These are phyloP conservation scores for Gnomoniopsis sp. DNA, from an alignment of 2,329 filamentous ascomycete genomes.

Conservation along the genomic window DNA sequence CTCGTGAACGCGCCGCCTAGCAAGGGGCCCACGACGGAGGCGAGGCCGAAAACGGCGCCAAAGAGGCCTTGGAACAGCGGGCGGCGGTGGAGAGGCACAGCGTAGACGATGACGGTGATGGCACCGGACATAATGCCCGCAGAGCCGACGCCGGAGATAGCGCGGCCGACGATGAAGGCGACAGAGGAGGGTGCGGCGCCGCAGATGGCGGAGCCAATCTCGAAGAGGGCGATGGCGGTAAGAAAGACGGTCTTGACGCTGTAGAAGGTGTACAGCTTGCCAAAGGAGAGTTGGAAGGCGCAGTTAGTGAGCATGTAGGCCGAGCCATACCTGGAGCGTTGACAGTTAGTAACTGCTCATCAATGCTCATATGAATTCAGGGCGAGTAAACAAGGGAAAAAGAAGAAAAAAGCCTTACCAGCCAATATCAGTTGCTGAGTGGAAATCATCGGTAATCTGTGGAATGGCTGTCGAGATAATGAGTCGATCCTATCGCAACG, in stretches of 20 bases:
- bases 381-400: too few species aligned
- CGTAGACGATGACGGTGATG: slow-evolving; percentile 31
- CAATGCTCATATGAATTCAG: too few species aligned
- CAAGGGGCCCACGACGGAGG: slow-evolving; percentile 33
- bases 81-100: slow-evolving; percentile 30
- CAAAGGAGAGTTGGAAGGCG: slow-evolving; percentile 37
- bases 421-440: slow-evolving; percentile 34
- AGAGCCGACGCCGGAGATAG: slow-evolving; percentile 35
- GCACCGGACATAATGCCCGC: slow-evolving; percentile 36
- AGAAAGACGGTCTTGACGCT: slow-evolving; percentile 32
- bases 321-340: slow-evolving; percentile 27
- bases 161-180: slow-evolving; percentile 39
- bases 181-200: slow-evolving; percentile 36
- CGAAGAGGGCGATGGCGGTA: slow-evolving; percentile 31
- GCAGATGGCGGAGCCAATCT: slow-evolving; percentile 37
- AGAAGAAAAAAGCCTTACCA: slow-evolving; percentile 24
- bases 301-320: slow-evolving; percentile 34
- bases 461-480: slow-evolving; percentile 38
- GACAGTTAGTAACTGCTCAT: too few species aligned
- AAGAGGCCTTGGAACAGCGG: slow-evolving; percentile 33
- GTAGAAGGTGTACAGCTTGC: slow-evolving; percentile 38
- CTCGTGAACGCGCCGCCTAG: slow-evolving; percentile 36
- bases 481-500: slow-evolving; percentile 28
- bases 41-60: slow-evolving; percentile 33
- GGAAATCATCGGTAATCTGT: slow-evolving; percentile 35